These are phyloP conservation scores for Phytophthora boehmeriae DNA, from an alignment of 352 stramenopile genomes.

Conservation along the genomic window DNA sequence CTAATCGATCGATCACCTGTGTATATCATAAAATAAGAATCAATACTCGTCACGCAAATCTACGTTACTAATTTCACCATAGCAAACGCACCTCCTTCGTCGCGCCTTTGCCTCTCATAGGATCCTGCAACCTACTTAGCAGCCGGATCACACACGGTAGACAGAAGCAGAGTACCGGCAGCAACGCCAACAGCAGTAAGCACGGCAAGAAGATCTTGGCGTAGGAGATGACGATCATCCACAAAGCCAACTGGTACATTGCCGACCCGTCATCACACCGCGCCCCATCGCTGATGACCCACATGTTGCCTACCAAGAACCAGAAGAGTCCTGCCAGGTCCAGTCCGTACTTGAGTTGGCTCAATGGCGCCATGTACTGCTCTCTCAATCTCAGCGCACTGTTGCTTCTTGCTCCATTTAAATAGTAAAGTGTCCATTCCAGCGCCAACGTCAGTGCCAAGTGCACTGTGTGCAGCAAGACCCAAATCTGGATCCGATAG, in stretches of 20 bases:
- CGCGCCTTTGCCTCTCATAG: constrained; percentile 86
- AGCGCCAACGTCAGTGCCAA: constrained; percentile 68
- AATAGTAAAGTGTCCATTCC: constrained; percentile 81
- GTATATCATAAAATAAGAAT: constrained; percentile 7
- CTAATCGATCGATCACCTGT: constrained; percentile 72
- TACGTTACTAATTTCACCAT: not conserved
- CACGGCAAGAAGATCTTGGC: constrained; percentile 94
- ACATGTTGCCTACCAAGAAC: constrained; percentile 91
- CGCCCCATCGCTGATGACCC: constrained; percentile 85
- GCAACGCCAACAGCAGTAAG: constrained; percentile 85
- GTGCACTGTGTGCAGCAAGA: constrained; percentile 78
- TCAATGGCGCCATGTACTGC: constrained; percentile 69
- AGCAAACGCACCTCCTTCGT: constrained; percentile 59
- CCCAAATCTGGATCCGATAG: constrained; percentile 87
- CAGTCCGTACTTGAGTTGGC: constrained; percentile 83
- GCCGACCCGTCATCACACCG: constrained; percentile 77
- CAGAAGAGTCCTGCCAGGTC: constrained; percentile 83
- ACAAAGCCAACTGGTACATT: constrained; percentile 87
- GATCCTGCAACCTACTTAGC: constrained; percentile 89
- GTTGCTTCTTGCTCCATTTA: constrained; percentile 64
- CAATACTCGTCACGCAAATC: constrained; percentile 10
- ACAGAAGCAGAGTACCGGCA: constrained; percentile 94
- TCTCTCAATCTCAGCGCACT: constrained; percentile 64
- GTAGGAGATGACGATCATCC: constrained; percentile 94
- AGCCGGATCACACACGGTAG: constrained; percentile 92